These are phyloP conservation scores for Daedalea quercina DNA, from an alignment of 768 basidiomycete species.

Conservation along the genomic window DNA sequence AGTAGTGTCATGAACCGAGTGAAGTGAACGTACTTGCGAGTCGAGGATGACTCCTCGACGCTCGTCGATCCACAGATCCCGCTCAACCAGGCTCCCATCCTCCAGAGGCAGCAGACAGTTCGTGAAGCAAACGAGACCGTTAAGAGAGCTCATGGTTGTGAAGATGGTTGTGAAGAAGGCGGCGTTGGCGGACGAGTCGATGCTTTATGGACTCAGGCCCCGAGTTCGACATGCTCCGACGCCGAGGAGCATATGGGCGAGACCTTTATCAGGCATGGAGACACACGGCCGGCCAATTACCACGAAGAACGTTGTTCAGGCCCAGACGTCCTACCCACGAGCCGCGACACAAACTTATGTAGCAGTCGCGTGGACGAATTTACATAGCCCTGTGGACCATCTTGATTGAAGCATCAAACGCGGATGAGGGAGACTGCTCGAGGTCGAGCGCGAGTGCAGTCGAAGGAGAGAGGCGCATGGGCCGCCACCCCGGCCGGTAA, in stretches of 20 bases:
- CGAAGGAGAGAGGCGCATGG: too few relatives aligned
- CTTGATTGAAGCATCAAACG: too few relatives aligned
- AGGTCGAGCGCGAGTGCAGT: too few relatives aligned
- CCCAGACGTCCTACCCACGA: too few relatives aligned
- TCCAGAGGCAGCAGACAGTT: constrained; percentile 78
- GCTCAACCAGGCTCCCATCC: constrained; percentile 67
- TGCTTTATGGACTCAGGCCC: background rate
- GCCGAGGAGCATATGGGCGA: constrained; percentile 3
- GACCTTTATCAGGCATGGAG: constrained; percentile 1
- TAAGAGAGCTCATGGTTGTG: constrained; percentile 32
- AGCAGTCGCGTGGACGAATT: too few relatives aligned
- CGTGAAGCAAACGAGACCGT: constrained; percentile 79
- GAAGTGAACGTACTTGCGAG: constrained; percentile 41
- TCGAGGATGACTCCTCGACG: constrained; percentile 67
- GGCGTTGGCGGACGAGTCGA: background rate
- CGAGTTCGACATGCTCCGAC: background rate
- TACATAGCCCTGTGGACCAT: too few relatives aligned
- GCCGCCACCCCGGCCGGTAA: too few relatives aligned
- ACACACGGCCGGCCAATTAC: background rate
- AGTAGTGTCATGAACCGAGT: background rate
- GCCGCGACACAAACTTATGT: too few relatives aligned
- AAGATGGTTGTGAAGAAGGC: background rate
- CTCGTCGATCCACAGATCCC: constrained; percentile 81
- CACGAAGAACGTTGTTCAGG: background rate
- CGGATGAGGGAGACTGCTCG: too few relatives aligned